phyloP scores from a whole-genome alignment of 2,329 filamentous ascomycete species.

The Colletotrichum acutatum region DNA sequence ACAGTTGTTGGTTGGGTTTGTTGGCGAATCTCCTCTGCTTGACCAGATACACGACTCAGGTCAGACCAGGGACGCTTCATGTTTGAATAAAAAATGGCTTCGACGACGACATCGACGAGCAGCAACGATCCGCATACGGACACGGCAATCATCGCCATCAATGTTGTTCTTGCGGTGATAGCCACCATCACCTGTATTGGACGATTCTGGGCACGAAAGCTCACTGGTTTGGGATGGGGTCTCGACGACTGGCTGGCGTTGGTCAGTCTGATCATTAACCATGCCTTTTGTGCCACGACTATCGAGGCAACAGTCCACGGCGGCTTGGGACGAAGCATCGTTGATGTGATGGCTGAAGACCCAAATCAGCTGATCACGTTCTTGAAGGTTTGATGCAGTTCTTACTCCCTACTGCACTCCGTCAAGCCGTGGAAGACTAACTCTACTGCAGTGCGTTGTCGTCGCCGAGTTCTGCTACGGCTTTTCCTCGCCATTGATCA shows the following conservation, averaged over 20 bases:
- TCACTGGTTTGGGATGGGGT: constrained; percentile 15
- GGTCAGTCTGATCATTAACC: constrained; percentile 1
- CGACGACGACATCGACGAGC: not conserved
- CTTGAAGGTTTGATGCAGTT: not conserved
- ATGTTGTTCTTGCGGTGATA: constrained; percentile 12
- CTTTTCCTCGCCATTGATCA: constrained; percentile 7
- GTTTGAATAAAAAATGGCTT: not conserved
- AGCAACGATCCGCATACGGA: not conserved
- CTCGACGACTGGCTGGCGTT: constrained; percentile 21
- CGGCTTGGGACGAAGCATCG: constrained; percentile 5
- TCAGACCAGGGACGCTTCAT: not conserved
- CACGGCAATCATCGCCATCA: constrained; percentile 14
- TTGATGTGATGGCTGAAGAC: constrained; percentile 20
- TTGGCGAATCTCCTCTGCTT: not conserved
- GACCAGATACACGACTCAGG: not conserved
- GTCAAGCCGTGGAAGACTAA: not conserved
- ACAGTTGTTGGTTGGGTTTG: not conserved
- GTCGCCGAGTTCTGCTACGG: constrained; percentile 31
- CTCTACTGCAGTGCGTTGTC: not conserved
- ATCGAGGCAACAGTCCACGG: constrained; percentile 2
- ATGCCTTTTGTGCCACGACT: constrained; percentile 11
- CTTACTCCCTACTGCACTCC: no score
- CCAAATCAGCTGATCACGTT: not conserved
- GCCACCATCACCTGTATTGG: constrained; percentile 13
- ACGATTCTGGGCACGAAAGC: constrained; percentile 20